Conservation (phyloP, 106 monocot genomes). For the Agapanthus africanus region DNA sequence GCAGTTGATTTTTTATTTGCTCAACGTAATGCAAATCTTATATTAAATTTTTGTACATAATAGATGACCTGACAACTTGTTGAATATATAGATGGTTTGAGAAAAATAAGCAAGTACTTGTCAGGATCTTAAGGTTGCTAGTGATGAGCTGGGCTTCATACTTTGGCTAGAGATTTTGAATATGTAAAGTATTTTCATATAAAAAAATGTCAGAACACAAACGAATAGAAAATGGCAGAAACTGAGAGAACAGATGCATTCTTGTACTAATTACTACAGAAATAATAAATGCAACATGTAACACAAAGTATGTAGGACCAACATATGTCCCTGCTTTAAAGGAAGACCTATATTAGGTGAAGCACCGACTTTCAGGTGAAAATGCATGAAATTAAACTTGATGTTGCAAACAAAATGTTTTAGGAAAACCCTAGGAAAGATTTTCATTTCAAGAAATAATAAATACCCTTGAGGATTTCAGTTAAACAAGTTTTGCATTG, state of each 20-base stretch:
- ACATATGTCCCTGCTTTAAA: not conserved
- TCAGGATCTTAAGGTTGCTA: not conserved
- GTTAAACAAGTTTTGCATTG: too few species aligned
- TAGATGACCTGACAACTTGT: not conserved
- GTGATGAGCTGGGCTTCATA: not conserved
- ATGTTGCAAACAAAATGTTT: not conserved
- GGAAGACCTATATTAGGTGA: not conserved
- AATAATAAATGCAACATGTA: not conserved
- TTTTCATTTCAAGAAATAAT: too few species aligned
- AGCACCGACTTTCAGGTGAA: not conserved
- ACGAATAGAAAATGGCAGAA: not conserved
- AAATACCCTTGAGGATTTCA: too few species aligned
- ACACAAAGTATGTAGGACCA: not conserved
- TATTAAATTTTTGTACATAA: not conserved
- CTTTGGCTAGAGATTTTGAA: not conserved
- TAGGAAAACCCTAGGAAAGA: too few species aligned
- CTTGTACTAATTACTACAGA: not conserved
- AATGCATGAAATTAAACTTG: not conserved
- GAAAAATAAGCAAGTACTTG: not conserved
- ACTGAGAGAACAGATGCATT: not conserved
- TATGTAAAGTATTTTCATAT: not conserved
- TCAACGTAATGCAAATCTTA: not conserved
- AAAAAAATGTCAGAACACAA: not conserved
- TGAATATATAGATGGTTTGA: too few species aligned
- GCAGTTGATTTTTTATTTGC: too few species aligned